Evolutionary conservation across 306 rosid species (phyloP).

Genomic region (Cucumis cinereus): DNA sequence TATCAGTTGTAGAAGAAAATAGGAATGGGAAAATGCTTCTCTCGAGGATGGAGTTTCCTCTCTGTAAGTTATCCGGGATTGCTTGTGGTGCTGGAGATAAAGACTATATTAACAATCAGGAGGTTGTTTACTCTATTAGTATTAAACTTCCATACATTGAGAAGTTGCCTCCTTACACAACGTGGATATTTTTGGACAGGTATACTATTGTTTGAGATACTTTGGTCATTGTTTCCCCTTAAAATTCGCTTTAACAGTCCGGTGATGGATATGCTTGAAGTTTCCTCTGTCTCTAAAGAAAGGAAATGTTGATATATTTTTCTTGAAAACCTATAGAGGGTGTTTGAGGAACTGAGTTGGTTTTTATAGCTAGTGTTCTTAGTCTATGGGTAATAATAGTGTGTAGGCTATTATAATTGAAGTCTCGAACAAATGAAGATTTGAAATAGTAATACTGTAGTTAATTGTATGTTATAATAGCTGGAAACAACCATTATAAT

Average conservation of each 20-base stretch:
- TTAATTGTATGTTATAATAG: no score
- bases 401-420: no score
- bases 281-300: background rate
- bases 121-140: conserved; percentile 31
- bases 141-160: conserved; percentile 49
- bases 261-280: background rate
- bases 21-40: conserved; percentile 34
- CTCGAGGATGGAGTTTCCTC: conserved; percentile 51
- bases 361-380: no score
- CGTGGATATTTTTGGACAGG: conserved; percentile 96
- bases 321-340: background rate
- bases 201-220: conserved; percentile 13
- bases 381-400: no score
- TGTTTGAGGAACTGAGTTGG: no score
- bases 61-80: conserved; percentile 44
- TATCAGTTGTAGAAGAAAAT: conserved; percentile 19
- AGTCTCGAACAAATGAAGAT: no score
- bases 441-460: no score
- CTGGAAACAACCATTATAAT: no score
- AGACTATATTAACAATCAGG: conserved; percentile 37
- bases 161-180: conserved; percentile 68
- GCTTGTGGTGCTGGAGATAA: conserved; percentile 46
- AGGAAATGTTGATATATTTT: background rate
- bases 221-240: background rate
- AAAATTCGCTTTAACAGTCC: background rate